These are phyloP conservation scores for Globisporangium emineosum DNA, from an alignment of 352 stramenopile genomes.

Conservation along the genomic window DNA sequence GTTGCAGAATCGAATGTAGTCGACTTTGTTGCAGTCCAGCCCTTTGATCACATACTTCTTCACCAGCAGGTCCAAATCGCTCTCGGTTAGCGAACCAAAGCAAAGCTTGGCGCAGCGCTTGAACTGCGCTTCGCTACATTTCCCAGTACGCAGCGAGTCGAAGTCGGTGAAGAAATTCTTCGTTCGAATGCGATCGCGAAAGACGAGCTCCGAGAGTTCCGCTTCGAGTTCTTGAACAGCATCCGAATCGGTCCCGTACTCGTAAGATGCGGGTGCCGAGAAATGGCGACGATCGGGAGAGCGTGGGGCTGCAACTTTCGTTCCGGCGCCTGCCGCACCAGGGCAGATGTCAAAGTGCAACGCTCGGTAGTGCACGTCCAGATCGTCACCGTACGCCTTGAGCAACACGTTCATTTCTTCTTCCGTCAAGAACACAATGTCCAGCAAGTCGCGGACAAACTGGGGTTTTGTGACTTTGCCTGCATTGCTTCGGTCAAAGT, in stretches of 20 bases:
- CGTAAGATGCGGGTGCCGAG: conserved; percentile 26
- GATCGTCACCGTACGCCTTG: conserved; percentile 67
- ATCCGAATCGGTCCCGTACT: background rate
- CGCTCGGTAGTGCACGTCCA: conserved; percentile 77
- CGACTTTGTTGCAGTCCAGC: conserved; percentile 53
- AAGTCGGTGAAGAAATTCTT: conserved; percentile 88
- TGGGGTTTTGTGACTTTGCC: conserved; percentile 80
- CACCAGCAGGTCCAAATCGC: conserved; percentile 53
- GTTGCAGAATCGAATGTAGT: conserved; percentile 79
- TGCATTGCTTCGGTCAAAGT: conserved; percentile 83
- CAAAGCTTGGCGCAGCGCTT: conserved; percentile 76
- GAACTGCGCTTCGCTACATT: conserved; percentile 78
- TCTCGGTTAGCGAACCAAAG: conserved; percentile 60
- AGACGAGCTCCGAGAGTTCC: conserved; percentile 48
- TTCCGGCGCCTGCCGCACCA: conserved; percentile 28
- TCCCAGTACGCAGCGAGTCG: conserved; percentile 67
- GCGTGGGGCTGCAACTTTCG: conserved; percentile 22
- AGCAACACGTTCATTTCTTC: conserved; percentile 57
- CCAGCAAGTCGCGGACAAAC: conserved; percentile 69
- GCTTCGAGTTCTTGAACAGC: conserved; percentile 40
- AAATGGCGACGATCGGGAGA: conserved; percentile 60
- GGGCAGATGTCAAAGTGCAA: conserved; percentile 73
- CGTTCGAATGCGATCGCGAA: conserved; percentile 73
- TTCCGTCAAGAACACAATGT: conserved; percentile 51
- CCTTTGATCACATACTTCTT: conserved; percentile 52